A percentile compares a stretch with the other conserved stretches of the same genome.
phyloP scores from a whole-genome alignment of 2,329 filamentous ascomycete genomes.

The Cephalotrichum gorgonifer region DNA sequence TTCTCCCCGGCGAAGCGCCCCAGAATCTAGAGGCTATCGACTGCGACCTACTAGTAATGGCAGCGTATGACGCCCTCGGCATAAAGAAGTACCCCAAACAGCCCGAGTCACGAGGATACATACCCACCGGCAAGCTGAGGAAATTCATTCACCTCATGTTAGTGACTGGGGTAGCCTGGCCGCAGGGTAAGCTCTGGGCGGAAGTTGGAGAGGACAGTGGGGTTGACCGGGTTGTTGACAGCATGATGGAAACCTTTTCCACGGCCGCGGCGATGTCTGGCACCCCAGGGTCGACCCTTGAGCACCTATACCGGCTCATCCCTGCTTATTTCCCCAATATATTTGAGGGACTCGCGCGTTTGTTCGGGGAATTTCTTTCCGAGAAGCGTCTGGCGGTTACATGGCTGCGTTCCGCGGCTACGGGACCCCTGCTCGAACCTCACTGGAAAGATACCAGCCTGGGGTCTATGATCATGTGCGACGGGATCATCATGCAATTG shows the following conservation, averaged over 20 bases:
- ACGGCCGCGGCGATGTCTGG: conserved; percentile 43
- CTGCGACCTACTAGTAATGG: conserved; percentile 40
- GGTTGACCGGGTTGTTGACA: conserved; percentile 52
- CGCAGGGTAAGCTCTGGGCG: conserved; percentile 47
- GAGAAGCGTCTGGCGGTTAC: conserved; percentile 60
- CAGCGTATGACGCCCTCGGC: neutral
- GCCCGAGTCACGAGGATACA: neutral
- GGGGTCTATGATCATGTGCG: conserved; percentile 36
- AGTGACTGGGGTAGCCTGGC: conserved; percentile 55
- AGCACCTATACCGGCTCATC: conserved; percentile 49
- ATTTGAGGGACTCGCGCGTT: conserved; percentile 54
- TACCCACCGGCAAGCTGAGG: neutral
- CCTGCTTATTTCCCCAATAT: conserved; percentile 53
- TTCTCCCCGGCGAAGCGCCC: conserved; percentile 29
- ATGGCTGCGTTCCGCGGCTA: conserved; percentile 49
- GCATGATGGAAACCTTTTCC: conserved; percentile 55
- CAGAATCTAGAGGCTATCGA: conserved; percentile 22
- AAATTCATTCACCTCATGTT: conserved; percentile 60
- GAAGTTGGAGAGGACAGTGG: conserved; percentile 43
- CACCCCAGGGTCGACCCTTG: conserved; percentile 51
- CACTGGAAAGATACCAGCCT: conserved; percentile 8
- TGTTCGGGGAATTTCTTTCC: conserved; percentile 70
- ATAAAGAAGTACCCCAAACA: neutral
- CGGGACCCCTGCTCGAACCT: conserved; percentile 16
- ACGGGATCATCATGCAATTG: conserved; percentile 47